Base-by-base conservation (phyloP, 805 yeast genomes). In the Yarrowia hollandica region DNA sequence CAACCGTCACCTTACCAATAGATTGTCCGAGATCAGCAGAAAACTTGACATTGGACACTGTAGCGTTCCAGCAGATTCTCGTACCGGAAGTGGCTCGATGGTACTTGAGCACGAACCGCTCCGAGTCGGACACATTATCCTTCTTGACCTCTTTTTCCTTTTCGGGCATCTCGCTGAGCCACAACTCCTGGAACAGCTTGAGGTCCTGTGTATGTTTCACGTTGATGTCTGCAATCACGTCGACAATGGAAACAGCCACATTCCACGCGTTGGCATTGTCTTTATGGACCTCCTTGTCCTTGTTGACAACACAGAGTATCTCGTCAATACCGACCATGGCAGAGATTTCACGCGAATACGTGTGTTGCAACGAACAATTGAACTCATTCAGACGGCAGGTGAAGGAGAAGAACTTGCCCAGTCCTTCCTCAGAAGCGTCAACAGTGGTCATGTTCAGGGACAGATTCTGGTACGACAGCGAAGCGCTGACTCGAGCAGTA, bases 401-500 rank as follows among this genome's bases (percentile, higher is more conserved):
- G 4, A 80, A 69, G 1, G 79, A 70, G 10, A 83, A 60, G 2
- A 78, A 75, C 25, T 75, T 59, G 5, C 65, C 65, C 2, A 50
- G 38, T 0, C 59, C 50, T 14, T 76, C 63, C 11, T 70, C 65
- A 7, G 30, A 15, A n/a, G 55, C 55, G 48, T 74, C 72, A n/a
- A 69, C 79, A 0, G 88, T 75, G 38, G 80, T 79, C 8, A 86
- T 63, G 52, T 82, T 81, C 31, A 89, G 64, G 19, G 77, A 80
- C n/a, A 89, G 79, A 0, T 86, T 84, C 18, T 83, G 86, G 19
- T 85, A 79, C 7, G 90, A 86, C 14, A 90, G 84, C 31, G 86
- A 81, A 0, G 97, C 95, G 34, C 90, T 90, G 1, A 94, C 94
- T 68, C 88, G 90, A 0, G 98, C 98, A 15, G 85, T 85, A 0